Evolutionary conservation across 1,139 yeast species (phyloP), one percentile per base, ranked within the genome.

Genomic region (Debaryomyces nepalensis): DNA sequence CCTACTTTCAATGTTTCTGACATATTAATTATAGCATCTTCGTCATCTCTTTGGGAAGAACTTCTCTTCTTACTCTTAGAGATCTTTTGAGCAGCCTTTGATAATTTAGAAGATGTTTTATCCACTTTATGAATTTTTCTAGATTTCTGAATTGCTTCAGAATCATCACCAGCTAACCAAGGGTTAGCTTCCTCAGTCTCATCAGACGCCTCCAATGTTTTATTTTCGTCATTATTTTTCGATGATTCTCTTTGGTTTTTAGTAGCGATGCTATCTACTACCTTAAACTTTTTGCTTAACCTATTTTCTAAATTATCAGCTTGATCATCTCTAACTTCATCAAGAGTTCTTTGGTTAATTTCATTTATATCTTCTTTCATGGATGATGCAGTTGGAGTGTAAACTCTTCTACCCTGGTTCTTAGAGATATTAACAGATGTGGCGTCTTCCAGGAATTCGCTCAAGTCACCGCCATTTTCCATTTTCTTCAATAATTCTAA

Each of bases 361-460:
- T 71, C 73, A 15, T 71, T 66, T 46, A 75, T 61, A 15, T 73
- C 79, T 10, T 64, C 64, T 21, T 71, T 71, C 21, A 70, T 61
- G 26, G 69, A 65, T 14, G 75, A 61, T 12, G 85, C 82, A 15
- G 80, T 79, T 4, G 97, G 96, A 3, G 90, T 81, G 57, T 87
- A 91, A 4, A 83, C 74, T 61, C 96, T 77, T 65, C 99, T 81
- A 33, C 97, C 98, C 50, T 76, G 75, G 60, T 89, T 89, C 38
- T 80, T 59, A 14, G 66, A 68, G n/a, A 73, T 62, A 50, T 77
- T 79, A 14, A 79, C 80, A 6, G 76, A 63, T 24, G 52, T 58
- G 21, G 54, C 53, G 33, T 56, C 64, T 9, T 53, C 60, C 8
- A 63, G 70, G 22, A 63, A 62, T 32, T 63, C 72, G 21, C 69